Base-by-base conservation (phyloP, 768 basidiomycete genomes). In the Termitomyces sp. region DNA sequence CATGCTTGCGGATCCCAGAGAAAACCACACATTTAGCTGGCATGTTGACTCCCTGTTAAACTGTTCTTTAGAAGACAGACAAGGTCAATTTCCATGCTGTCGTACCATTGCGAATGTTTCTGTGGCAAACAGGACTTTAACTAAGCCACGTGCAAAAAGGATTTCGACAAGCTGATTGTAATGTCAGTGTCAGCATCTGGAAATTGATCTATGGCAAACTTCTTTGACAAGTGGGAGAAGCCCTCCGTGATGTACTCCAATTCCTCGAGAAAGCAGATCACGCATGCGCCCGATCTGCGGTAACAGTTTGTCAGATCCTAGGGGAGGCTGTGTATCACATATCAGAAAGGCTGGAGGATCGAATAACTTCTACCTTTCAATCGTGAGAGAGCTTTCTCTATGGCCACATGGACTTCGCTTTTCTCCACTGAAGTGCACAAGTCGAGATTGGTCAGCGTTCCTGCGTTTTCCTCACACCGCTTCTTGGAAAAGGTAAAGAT, bases 101-200 rank as follows among this genome's bases (percentile, higher is more conserved):
- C 76, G 55, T 54, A 93, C 95, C 96, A 99, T 98, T 0, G 96
- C 96, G 68, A 99, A 99, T 0, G 97, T 99, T 72, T 99, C 97
- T 5, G 97, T 99, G 1, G 97, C 97, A 67, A 99, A 99, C 7
- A 99, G 74, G 21, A 97, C 84, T 70, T 98, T 98, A 58, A 99
- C 95, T 48, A 98, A 74, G 17, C 97, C 97, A 43, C 93, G 84
- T 9, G 94, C 90, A 68, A 99, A 99, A 17, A 99, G 77, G 41
- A 98, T 88, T 69, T 99, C 97, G 8, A 98, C 95, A 21, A 98
- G 85, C 90, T 97, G 56, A 60, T 44, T 49, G 17, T 56, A 6
- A 50, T 17, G 64, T 60, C 8, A 59, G 32, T 21, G 30, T 37
- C 14, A 45, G 17, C 51, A 41, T 34, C 32, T 58, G 30, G 49